A percentile compares a stretch with the other conserved stretches of the same genome.
phyloP scores from a whole-genome alignment of 768 basidiomycete genomes.

The Suillus fuscotomentosus region DNA sequence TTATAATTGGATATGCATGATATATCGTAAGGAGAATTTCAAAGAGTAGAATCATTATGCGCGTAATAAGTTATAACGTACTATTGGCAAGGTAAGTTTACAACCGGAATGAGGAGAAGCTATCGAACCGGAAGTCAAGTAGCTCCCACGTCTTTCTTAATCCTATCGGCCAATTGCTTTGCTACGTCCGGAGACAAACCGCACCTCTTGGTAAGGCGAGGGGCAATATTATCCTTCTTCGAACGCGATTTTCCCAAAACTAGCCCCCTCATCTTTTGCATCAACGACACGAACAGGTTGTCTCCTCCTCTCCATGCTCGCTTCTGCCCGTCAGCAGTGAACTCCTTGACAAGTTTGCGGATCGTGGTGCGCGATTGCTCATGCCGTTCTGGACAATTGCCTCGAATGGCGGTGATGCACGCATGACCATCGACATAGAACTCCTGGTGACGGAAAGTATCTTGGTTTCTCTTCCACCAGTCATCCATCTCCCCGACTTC shows the following conservation, averaged over 20 bases:
- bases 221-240: slow-evolving; percentile 20
- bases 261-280: slow-evolving; percentile 15
- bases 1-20: no score
- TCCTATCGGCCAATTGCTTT: slow-evolving; percentile 12
- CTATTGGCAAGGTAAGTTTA: no score
- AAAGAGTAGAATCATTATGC: no score
- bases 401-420: slow-evolving; percentile 37
- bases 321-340: slow-evolving; percentile 22
- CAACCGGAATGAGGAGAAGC: background rate
- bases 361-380: slow-evolving; percentile 29
- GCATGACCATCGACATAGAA: slow-evolving; percentile 35
- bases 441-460: slow-evolving; percentile 24
- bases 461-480: slow-evolving; percentile 40
- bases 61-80: background rate
- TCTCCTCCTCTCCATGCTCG: slow-evolving; percentile 24
- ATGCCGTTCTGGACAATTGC: slow-evolving; percentile 13
- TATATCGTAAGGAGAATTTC: no score
- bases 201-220: slow-evolving; percentile 27
- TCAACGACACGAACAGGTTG: slow-evolving; percentile 11
- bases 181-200: slow-evolving; percentile 23
- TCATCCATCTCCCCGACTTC: slow-evolving; percentile 27
- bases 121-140: background rate
- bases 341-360: slow-evolving; percentile 16
- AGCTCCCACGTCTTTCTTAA: background rate
- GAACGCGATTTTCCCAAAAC: slow-evolving; percentile 17